Evolutionary conservation across 768 basidiomycete species (phyloP), one percentile per base, ranked within the genome.

Genomic region (Clavaria fumosa): DNA sequence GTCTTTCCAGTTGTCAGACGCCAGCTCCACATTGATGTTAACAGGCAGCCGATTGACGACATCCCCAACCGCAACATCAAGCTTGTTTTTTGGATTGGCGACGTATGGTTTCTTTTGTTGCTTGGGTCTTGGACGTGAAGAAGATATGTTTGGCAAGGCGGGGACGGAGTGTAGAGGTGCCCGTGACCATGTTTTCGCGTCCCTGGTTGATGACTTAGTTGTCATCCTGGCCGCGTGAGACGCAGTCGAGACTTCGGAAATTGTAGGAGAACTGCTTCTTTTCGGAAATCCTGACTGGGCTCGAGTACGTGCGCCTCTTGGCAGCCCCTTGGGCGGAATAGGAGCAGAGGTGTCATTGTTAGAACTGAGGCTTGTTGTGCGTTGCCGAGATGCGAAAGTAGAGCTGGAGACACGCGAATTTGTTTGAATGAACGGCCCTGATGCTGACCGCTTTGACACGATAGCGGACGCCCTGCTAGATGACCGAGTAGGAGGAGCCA

Each of bases 11-110:
- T 76, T 79, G 35, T 85, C 82, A 4, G 72, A 69, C 4, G 83
- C 78, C 10, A 81, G 74, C 55, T 84, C 77, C 22, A 89, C 62
- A 42, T 78, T 84, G 57, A 88, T 85, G 39, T 78, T 74, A 18
- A 89, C 78, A 12, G 81, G 77, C 14, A 96, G 70, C 45, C 75
- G 75, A 57, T 95, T 95, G 45, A 96, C 74, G 35, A 96, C 82
- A 47, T 82, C 78, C 14, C 88, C 90, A 34, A 96, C 85, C 5
- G 88, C 89, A 26, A 93, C 73, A 50, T 96, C 90, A 4, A 96
- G 67, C 52, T 86, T 85, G 59, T 71, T 88, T 58, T 83, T 78
- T n/a, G 85, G 80, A 53, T 95, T 76, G 2, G 91, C 72, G 28
- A 89, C 61, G 45, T 95, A 96, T 10, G 71, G 68, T 52, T 76